phyloP scores from a whole-genome alignment of 306 rosid genomes.

The Elaeagnus macrophylla region DNA sequence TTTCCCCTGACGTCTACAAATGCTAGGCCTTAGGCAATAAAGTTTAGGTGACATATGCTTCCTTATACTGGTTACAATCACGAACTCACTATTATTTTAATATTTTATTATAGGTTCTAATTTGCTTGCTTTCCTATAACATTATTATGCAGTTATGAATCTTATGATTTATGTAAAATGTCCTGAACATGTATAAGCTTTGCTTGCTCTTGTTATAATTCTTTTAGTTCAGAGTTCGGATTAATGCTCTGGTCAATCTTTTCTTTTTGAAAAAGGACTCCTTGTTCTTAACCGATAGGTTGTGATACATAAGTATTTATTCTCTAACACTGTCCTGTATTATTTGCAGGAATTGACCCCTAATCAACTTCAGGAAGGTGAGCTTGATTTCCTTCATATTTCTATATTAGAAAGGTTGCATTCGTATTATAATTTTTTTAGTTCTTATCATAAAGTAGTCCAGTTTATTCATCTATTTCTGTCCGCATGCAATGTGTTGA shows the following conservation, averaged over 20 bases:
- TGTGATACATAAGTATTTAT: not conserved
- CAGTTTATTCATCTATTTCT: slow-evolving; percentile 2
- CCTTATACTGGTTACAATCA: not conserved
- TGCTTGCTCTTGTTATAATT: not conserved
- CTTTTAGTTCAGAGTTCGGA: too few species aligned
- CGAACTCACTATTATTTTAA: not conserved
- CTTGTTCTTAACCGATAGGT: not conserved
- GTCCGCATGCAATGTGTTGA: too few species aligned
- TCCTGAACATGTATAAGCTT: too few species aligned
- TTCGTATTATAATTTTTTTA: slow-evolving; percentile 4
- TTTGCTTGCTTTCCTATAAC: not conserved
- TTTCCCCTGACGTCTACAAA: too few species aligned
- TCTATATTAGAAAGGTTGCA: slow-evolving; percentile 7
- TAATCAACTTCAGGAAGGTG: slow-evolving; percentile 85
- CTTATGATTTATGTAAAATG: too few species aligned
- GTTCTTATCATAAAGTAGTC: not conserved
- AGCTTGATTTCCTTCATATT: slow-evolving; percentile 17
- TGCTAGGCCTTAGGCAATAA: too few species aligned
- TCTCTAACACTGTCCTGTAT: slow-evolving; percentile 21
- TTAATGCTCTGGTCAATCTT: too few species aligned
- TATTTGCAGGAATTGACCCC: slow-evolving; percentile 84
- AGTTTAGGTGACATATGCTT: too few species aligned
- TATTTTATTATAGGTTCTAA: not conserved
- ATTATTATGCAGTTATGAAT: too few species aligned
- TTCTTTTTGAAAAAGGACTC: too few species aligned